Evolutionary conservation across 2,329 filamentous ascomycete species (phyloP).

Genomic region (Tympanopsis confertula): DNA sequence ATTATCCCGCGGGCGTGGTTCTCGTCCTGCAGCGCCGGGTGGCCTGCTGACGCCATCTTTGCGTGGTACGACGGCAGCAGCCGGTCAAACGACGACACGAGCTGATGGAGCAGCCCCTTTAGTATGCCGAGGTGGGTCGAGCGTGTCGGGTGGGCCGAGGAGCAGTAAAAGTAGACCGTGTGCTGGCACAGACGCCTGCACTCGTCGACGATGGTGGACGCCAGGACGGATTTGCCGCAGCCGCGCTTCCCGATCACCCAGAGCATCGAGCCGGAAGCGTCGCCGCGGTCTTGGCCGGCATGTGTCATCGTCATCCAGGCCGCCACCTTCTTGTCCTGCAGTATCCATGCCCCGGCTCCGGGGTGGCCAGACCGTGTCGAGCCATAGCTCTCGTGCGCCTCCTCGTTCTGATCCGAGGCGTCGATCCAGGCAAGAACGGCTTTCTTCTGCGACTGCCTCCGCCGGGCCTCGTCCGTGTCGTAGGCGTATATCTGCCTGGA

Average conservation of each 20-base stretch:
- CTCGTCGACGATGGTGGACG: constrained; percentile 23
- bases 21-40: constrained; percentile 11
- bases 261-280: constrained; percentile 10
- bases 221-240: constrained; percentile 27
- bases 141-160: constrained; percentile 13
- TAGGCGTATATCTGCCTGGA: background rate
- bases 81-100: constrained; percentile 12
- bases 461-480: background rate
- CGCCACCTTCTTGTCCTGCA: background rate
- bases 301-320: background rate
- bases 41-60: constrained; percentile 11
- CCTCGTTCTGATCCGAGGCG: background rate
- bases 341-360: background rate
- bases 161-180: constrained; percentile 27
- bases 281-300: too few species aligned
- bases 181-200: constrained; percentile 8
- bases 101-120: constrained; percentile 18
- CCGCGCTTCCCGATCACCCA: constrained; percentile 20
- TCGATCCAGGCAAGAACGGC: background rate
- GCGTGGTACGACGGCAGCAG: constrained; percentile 16
- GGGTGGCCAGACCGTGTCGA: too few species aligned
- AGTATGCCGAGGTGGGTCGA: constrained; percentile 15
- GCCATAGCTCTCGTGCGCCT: background rate
- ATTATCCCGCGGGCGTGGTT: constrained; percentile 15
- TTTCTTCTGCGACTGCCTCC: background rate